Evolutionary conservation across 78 protist genomes (phyloP), one percentile per base, ranked within the genome.

Genomic region (Dictyostelium brefeldianum): DNA sequence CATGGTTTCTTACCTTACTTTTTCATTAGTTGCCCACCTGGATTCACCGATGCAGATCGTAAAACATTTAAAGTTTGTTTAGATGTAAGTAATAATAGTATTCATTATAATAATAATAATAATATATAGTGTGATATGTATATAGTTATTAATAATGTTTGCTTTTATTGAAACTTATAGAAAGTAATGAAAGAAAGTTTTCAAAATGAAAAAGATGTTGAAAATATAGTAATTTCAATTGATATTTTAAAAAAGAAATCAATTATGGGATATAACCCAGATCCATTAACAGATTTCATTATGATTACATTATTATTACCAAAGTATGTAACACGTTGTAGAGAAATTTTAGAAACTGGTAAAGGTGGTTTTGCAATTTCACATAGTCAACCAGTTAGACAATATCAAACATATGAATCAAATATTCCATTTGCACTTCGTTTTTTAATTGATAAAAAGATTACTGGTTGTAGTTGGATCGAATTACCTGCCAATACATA

Each of bases 1-100:
- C 99, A 98, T 70, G 99, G 99, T 43, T 99, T 98, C 74, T 11
- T 75, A 10, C 99, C 99, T 2, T 99, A 99, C 91, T 94, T 99
- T 82, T 99, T 97, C 81, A 89, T 98, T 18, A 78, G 85, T 7
- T 97, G 98, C 22, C 99, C 99, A 10, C 70, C 75, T 2, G 69
- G 69, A 4, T 95, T 96, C 64, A 50, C 83, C 0, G 80, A 47
- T n/a, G 50, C 59, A 4, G 64, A 95, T 67, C 81, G 95, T 47
- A 83, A 83, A 27, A 6, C n/a, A 6, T 78, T 96, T 18, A 27
- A 12, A 69, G 18, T 89, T 18, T 9, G n/a, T 22, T 54, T 96
- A 80, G 91, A 91, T 95, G 94, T 81, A 87, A 36, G 27, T 65
- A 64, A 27, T 64, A 64, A 27, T 29, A 27, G 1, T 64, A 64